Conservation (phyloP, 2,329 filamentous ascomycete genomes). For the Penicillium sp. region DNA sequence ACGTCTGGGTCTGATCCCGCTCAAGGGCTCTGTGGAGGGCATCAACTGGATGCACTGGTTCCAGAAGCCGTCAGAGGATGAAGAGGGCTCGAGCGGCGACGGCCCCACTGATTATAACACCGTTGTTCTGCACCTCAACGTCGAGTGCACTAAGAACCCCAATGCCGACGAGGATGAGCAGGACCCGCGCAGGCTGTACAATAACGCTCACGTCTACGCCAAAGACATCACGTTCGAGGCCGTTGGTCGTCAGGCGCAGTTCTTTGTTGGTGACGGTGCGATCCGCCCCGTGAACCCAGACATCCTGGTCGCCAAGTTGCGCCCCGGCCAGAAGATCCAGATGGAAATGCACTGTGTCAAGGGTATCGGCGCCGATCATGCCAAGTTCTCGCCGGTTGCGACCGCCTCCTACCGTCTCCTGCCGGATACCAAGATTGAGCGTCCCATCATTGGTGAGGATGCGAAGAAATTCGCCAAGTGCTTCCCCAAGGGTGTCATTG, state of each 20-base stretch:
- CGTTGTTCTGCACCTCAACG: slow-evolving; percentile 68
- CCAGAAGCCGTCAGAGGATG: slow-evolving; percentile 64
- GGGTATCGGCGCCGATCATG: slow-evolving; percentile 87
- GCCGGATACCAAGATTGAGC: slow-evolving; percentile 76
- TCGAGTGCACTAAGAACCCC: slow-evolving; percentile 74
- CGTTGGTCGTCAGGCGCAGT: slow-evolving; percentile 65
- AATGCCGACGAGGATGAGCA: slow-evolving; percentile 67
- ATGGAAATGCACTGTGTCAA: slow-evolving; percentile 92
- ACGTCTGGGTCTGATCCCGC: slow-evolving; percentile 82
- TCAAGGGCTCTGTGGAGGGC: slow-evolving; percentile 72
- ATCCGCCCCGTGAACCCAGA: slow-evolving; percentile 82
- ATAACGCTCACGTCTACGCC: slow-evolving; percentile 79
- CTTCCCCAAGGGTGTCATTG: slow-evolving; percentile 86
- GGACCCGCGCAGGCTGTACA: slow-evolving; percentile 79
- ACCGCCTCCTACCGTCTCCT: slow-evolving; percentile 90
- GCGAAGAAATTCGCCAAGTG: slow-evolving; percentile 85
- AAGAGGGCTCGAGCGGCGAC: slow-evolving; percentile 47
- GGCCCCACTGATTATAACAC: slow-evolving; percentile 76
- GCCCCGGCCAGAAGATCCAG: slow-evolving; percentile 81
- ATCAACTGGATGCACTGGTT: slow-evolving; percentile 80
- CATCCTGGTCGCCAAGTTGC: slow-evolving; percentile 89
- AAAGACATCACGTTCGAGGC: slow-evolving; percentile 71
- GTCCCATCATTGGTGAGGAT: slow-evolving; percentile 79
- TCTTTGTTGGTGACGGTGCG: slow-evolving; percentile 61
- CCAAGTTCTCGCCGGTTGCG: slow-evolving; percentile 94